These are phyloP conservation scores for Ascochyta clinopodiicola DNA, from an alignment of 2,329 filamentous ascomycete genomes.

Conservation along the genomic window DNA sequence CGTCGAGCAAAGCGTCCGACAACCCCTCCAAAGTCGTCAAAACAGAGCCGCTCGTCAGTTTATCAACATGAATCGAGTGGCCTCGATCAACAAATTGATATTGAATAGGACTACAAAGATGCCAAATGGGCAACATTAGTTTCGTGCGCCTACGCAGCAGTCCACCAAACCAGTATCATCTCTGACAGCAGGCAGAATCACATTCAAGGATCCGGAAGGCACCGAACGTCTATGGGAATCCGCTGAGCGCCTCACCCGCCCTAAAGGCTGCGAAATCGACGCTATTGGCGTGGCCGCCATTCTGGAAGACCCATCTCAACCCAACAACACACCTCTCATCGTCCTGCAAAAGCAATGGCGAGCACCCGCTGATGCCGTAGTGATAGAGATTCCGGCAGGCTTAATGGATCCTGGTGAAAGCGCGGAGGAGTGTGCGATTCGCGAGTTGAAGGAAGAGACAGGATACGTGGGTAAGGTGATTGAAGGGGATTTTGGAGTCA, in stretches of 20 bases:
- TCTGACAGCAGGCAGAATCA: constrained; percentile 38
- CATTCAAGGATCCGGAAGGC: constrained; percentile 69
- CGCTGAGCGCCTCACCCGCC: constrained; percentile 72
- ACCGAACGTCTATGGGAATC: constrained; percentile 72
- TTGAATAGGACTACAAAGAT: constrained; percentile 44
- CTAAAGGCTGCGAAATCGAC: constrained; percentile 67
- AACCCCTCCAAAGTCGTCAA: constrained; percentile 43
- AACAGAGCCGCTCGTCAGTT: constrained; percentile 45
- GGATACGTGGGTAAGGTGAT: constrained; percentile 63
- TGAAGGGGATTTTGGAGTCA: constrained; percentile 44
- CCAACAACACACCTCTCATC: constrained; percentile 41
- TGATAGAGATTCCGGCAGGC: constrained; percentile 68
- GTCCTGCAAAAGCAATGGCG: constrained; percentile 62
- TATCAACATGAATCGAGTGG: background rate
- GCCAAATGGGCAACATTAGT: constrained; percentile 50
- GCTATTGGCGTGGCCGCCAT: constrained; percentile 77
- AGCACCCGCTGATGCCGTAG: constrained; percentile 65
- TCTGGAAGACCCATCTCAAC: constrained; percentile 51
- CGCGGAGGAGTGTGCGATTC: constrained; percentile 63
- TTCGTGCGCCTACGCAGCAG: constrained; percentile 25
- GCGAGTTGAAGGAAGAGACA: constrained; percentile 69
- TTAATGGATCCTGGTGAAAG: constrained; percentile 67
- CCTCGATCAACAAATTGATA: constrained; percentile 19
- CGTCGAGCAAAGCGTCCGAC: constrained; percentile 17
- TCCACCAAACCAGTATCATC: background rate